Conservation (phyloP, 75 land plant species). For the Selaginella moellendorffii region DNA sequence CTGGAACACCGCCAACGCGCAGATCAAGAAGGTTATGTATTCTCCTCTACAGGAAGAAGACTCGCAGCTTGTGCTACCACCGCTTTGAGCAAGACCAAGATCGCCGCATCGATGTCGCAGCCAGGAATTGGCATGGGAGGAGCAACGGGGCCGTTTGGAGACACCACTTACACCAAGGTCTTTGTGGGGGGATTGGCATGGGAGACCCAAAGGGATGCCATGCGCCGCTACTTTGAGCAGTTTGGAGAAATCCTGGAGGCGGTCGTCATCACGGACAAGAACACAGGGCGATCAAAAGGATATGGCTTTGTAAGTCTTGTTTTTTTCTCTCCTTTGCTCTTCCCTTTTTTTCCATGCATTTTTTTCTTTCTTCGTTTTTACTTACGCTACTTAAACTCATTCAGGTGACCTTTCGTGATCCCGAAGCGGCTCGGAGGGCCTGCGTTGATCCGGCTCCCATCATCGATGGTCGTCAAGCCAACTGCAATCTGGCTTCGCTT, state of each 20-base stretch:
- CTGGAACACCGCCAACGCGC: no score
- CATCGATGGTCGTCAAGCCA: slow-evolving; percentile 88
- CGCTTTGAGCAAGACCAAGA: background rate
- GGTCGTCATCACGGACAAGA: slow-evolving; percentile 74
- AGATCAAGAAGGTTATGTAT: background rate
- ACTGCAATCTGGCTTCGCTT: slow-evolving; percentile 85
- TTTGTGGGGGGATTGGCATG: slow-evolving; percentile 79
- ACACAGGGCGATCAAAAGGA: slow-evolving; percentile 74
- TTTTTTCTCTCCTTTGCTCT: background rate
- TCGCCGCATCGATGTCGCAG: background rate
- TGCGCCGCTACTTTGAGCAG: slow-evolving; percentile 61
- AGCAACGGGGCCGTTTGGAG: slow-evolving; percentile 25
- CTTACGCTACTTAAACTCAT: background rate
- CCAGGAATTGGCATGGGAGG: slow-evolving; percentile 2
- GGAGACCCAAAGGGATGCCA: slow-evolving; percentile 72
- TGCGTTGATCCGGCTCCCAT: slow-evolving; percentile 80
- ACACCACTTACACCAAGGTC: slow-evolving; percentile 65
- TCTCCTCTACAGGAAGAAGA: background rate
- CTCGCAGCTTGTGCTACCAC: no score
- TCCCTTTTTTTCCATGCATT: background rate
- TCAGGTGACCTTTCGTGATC: slow-evolving; percentile 83
- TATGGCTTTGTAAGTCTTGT: slow-evolving; percentile 59
- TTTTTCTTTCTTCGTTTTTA: slow-evolving; percentile 2
- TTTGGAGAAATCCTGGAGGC: slow-evolving; percentile 78
- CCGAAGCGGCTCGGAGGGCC: slow-evolving; percentile 75